phyloP scores from a whole-genome alignment of 306 rosid genomes.

The Hippophae tibetana region DNA sequence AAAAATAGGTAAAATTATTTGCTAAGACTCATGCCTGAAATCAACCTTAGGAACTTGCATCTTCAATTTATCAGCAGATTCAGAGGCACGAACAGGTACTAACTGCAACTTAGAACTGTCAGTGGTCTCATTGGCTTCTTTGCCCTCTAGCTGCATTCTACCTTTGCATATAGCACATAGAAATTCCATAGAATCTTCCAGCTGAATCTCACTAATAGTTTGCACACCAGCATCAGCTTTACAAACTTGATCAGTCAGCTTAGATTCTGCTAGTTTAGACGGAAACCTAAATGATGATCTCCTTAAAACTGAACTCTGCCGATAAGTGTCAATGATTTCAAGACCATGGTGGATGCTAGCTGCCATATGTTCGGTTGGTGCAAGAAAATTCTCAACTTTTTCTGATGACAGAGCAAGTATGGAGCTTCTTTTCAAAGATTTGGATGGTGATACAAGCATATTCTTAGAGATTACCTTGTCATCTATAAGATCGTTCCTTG shows the following conservation, averaged over 20 bases:
- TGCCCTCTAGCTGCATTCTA: conserved; percentile 41
- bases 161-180: conserved; percentile 61
- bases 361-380: conserved; percentile 65
- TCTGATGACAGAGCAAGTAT: conserved; percentile 36
- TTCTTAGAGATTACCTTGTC: conserved; percentile 27
- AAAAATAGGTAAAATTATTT: too few relatives aligned
- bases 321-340: conserved; percentile 58
- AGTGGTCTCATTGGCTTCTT: conserved; percentile 41
- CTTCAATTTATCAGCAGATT: conserved; percentile 55
- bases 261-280: conserved; percentile 54
- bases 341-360: conserved; percentile 94
- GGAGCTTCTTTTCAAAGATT: conserved; percentile 28
- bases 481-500: conserved; percentile 45
- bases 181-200: conserved; percentile 40
- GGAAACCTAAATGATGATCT: conserved; percentile 70
- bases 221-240: conserved; percentile 77
- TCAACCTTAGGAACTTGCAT: conserved; percentile 78
- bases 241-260: conserved; percentile 32
- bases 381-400: conserved; percentile 31
- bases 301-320: conserved; percentile 57
- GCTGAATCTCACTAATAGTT: conserved; percentile 35
- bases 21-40: background rate
- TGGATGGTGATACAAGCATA: conserved; percentile 21
- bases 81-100: conserved; percentile 57
- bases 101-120: conserved; percentile 57